phyloP scores from a whole-genome alignment of 148 eudicot species.

The Vaccinium corymbosum region DNA sequence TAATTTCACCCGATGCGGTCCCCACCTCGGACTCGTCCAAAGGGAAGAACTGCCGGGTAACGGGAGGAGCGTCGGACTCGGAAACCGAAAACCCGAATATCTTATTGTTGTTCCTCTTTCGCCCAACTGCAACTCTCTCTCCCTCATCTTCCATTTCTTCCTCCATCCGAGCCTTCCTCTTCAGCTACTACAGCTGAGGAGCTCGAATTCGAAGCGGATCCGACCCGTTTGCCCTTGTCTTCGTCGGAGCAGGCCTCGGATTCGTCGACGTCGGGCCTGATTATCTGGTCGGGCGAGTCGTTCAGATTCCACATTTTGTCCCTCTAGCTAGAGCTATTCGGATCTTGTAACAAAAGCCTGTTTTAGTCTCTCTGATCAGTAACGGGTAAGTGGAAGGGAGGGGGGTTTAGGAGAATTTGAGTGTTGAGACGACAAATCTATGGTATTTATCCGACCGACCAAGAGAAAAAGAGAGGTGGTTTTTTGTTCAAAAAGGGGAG shows the following conservation, averaged over 20 bases:
- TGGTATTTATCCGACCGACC: not conserved
- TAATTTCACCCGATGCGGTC: constrained; percentile 11
- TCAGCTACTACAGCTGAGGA: constrained; percentile 43
- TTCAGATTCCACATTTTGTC: constrained; percentile 91
- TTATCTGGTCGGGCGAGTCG: constrained; percentile 54
- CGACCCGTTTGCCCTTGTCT: constrained; percentile 50
- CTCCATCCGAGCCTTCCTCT: constrained; percentile 42
- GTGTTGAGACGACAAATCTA: not conserved
- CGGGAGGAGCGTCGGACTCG: constrained; percentile 35
- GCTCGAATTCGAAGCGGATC: constrained; percentile 60
- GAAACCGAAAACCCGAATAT: constrained; percentile 68
- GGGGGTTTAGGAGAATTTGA: not conserved
- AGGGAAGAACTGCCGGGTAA: constrained; percentile 90
- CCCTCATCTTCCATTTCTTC: constrained; percentile 23
- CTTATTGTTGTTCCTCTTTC: constrained; percentile 21
- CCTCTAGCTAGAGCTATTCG: not conserved
- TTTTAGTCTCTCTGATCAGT: constrained; percentile 6
- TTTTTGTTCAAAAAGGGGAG: not conserved
- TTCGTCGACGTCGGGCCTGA: constrained; percentile 34
- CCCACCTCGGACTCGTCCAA: constrained; percentile 35
- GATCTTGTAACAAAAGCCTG: not conserved
- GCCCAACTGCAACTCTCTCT: constrained; percentile 17
- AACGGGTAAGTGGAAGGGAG: not conserved
- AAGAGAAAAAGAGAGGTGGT: not conserved
- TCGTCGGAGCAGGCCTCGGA: constrained; percentile 48